Evolutionary conservation across 441 rosid genomes (phyloP).

Genomic region (Rhodomyrtus psidioides): DNA sequence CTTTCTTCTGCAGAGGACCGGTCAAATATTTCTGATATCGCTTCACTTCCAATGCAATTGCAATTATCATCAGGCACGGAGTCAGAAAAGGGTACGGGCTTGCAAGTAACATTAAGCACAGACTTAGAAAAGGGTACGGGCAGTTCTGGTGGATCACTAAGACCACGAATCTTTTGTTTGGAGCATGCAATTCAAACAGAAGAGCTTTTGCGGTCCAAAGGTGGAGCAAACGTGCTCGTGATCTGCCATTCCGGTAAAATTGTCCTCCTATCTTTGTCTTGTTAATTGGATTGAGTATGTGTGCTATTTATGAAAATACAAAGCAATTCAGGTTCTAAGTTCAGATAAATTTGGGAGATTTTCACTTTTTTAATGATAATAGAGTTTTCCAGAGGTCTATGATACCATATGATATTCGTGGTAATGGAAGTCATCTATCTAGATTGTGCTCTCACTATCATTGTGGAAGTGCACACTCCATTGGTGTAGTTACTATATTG

Average conservation of each 20-base stretch:
- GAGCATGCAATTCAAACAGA: conserved; percentile 84
- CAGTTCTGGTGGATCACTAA: conserved; percentile 39
- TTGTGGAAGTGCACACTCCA: not conserved
- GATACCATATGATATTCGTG: not conserved
- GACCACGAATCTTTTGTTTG: conserved; percentile 95
- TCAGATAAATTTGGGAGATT: not conserved
- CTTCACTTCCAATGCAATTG: conserved; percentile 22
- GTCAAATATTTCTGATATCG: conserved; percentile 5
- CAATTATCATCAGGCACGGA: conserved; percentile 15
- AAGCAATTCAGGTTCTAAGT: not conserved
- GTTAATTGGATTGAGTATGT: not conserved
- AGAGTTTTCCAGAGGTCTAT: not conserved
- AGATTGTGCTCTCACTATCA: not conserved
- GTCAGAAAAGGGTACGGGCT: conserved; percentile 31
- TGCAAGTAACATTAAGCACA: conserved; percentile 12
- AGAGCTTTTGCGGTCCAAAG: conserved; percentile 61
- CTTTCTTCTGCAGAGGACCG: conserved; percentile 25
- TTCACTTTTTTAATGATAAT: not conserved
- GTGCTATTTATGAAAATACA: not conserved
- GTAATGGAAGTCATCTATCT: not conserved
- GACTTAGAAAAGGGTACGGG: conserved; percentile 33
- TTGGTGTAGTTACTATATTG: not conserved
- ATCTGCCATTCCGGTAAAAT: conserved; percentile 95
- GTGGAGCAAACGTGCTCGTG: conserved; percentile 71
- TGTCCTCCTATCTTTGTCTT: not conserved